Conservation (phyloP, 2,329 filamentous ascomycete species). For the Xylaria sp. region DNA sequence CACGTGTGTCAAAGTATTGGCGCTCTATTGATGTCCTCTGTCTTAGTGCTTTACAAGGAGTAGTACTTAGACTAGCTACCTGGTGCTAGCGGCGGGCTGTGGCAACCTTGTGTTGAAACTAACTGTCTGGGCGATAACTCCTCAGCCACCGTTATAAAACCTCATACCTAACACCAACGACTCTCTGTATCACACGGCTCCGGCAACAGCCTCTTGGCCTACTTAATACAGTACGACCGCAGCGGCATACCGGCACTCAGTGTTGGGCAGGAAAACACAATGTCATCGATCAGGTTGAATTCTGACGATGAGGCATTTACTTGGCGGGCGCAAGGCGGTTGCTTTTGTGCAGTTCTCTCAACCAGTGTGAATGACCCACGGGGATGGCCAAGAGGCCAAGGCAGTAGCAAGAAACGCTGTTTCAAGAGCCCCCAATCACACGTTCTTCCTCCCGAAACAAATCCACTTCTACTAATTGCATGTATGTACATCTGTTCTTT, state of each 20-base stretch:
- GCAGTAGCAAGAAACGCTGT: not conserved
- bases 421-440: not conserved
- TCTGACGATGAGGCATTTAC: not conserved
- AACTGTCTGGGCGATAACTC: slow-evolving; percentile 17
- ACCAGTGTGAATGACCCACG: not conserved
- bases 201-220: not conserved
- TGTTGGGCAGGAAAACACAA: not conserved
- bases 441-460: not conserved
- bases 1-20: no score
- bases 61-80: no score
- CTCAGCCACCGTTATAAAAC: slow-evolving; percentile 4
- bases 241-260: not conserved
- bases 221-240: not conserved
- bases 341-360: not conserved
- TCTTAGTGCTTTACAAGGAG: no score
- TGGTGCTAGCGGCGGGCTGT: not conserved
- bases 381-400: slow-evolving; percentile 2
- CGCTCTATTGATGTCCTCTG: not conserved
- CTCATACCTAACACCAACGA: not conserved
- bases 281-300: not conserved
- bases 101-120: slow-evolving; percentile 1
- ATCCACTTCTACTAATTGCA: no score
- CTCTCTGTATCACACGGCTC: not conserved
- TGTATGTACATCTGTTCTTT: no score
- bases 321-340: not conserved